phyloP scores from a whole-genome alignment of 108 stramenopile genomes.

The Nannochloropsis gaditana region DNA sequence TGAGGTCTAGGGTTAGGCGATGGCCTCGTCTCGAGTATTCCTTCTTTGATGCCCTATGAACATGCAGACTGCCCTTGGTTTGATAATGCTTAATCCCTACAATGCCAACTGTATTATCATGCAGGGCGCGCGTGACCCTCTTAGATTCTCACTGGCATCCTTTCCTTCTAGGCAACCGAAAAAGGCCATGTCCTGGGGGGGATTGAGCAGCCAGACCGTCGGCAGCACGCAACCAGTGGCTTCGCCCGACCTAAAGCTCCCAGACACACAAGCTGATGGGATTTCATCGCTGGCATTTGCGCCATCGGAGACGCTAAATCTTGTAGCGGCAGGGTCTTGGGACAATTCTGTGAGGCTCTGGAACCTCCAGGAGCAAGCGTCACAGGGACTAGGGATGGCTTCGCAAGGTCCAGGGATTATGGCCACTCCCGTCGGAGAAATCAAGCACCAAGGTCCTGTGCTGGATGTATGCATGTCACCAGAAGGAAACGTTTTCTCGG shows the following conservation, averaged over 20 bases:
- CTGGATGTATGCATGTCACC: conserved; percentile 10
- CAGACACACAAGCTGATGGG: neutral
- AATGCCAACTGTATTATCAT: too few species aligned
- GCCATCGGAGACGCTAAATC: conserved; percentile 3
- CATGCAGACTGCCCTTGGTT: too few species aligned
- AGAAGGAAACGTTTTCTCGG: conserved; percentile 12
- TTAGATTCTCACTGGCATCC: too few species aligned
- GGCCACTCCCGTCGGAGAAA: neutral
- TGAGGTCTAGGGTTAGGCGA: too few species aligned
- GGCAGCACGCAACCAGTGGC: neutral
- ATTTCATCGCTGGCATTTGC: neutral
- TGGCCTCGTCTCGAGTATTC: too few species aligned
- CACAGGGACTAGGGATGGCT: neutral
- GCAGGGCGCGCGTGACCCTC: too few species aligned
- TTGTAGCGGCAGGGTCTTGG: neutral
- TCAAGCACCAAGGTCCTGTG: neutral
- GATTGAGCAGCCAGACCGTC: neutral
- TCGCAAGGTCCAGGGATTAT: neutral
- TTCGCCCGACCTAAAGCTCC: neutral
- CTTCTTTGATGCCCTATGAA: too few species aligned
- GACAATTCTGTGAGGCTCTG: neutral
- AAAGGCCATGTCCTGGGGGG: neutral
- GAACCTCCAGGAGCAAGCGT: conserved; percentile 11
- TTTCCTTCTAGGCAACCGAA: too few species aligned
- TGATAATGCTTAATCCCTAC: too few species aligned